Conservation (phyloP, 108 stramenopile species). For the Nitzschia sp. region DNA sequence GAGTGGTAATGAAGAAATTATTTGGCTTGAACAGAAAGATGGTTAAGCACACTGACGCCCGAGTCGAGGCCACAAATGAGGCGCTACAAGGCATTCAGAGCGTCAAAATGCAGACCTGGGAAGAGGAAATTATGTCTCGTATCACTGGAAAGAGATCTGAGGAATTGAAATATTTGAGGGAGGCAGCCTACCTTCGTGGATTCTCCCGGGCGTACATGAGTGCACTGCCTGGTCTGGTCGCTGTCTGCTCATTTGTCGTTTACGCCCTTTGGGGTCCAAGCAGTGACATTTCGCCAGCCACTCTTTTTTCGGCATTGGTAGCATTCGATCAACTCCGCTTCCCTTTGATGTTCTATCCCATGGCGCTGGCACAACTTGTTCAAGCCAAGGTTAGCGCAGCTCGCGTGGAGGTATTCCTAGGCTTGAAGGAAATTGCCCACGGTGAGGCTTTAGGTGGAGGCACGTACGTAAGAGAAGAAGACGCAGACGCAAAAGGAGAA, state of each 20-base stretch:
- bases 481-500: constrained; percentile 33
- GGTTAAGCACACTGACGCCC: constrained; percentile 74
- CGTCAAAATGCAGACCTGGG: constrained; percentile 94
- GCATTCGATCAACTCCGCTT: constrained; percentile 76
- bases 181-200: constrained; percentile 60
- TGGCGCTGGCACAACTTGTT: constrained; percentile 63
- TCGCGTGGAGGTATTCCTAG: constrained; percentile 34
- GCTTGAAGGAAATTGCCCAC: constrained; percentile 49
- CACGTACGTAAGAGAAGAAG: constrained; percentile 34
- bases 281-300: constrained; percentile 50
- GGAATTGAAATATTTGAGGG: constrained; percentile 58
- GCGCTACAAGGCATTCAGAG: constrained; percentile 88
- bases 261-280: constrained; percentile 42
- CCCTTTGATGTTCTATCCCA: constrained; percentile 70
- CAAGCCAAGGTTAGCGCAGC: constrained; percentile 64
- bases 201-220: constrained; percentile 69
- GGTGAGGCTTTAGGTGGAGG: constrained; percentile 39
- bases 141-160: constrained; percentile 49
- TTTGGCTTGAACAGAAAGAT: constrained; percentile 73
- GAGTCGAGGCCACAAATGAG: constrained; percentile 89
- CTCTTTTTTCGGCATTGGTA: constrained; percentile 61
- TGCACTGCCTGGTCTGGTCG: constrained; percentile 59
- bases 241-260: constrained; percentile 62
- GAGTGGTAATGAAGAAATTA: constrained; percentile 57
- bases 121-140: constrained; percentile 63